Evolutionary conservation across 2,329 filamentous ascomycete species (phyloP).

Genomic region (Fusarium globosum): DNA sequence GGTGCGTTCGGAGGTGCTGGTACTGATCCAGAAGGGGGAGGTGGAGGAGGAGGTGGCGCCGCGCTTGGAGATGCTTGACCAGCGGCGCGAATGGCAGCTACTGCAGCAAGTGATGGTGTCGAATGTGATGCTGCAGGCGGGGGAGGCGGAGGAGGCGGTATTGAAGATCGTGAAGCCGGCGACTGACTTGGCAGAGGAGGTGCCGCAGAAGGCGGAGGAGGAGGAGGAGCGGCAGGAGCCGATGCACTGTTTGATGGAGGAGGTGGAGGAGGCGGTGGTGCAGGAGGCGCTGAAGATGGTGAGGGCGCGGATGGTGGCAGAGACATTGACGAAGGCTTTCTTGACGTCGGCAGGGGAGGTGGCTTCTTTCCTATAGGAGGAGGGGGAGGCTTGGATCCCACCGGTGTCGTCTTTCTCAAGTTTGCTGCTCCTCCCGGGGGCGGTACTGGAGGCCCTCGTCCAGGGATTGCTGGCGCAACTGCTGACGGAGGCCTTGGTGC

Average conservation of each 20-base stretch:
- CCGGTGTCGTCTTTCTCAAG: constrained; percentile 67
- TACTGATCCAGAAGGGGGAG: constrained; percentile 48
- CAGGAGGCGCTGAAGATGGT: constrained; percentile 48
- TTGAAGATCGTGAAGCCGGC: constrained; percentile 45
- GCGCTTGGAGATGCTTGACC: constrained; percentile 54
- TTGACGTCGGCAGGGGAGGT: constrained; percentile 69
- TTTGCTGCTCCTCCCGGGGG: constrained; percentile 59
- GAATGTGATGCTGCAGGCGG: constrained; percentile 39
- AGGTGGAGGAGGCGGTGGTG: constrained; percentile 55
- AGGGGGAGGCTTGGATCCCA: constrained; percentile 71
- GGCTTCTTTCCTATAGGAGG: constrained; percentile 83
- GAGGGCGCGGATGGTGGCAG: constrained; percentile 49
- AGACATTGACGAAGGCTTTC: constrained; percentile 64
- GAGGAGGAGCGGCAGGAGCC: constrained; percentile 55
- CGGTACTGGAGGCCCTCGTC: constrained; percentile 47
- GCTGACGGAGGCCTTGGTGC: constrained; percentile 63
- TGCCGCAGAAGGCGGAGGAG: constrained; percentile 52
- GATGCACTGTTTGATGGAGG: constrained; percentile 54
- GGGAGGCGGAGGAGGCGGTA: constrained; percentile 45
- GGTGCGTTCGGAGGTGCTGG: constrained; percentile 50
- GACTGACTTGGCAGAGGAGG: constrained; percentile 54
- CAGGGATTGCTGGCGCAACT: constrained; percentile 35
- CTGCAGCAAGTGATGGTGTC: constrained; percentile 54
- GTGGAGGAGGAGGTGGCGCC: constrained; percentile 50
- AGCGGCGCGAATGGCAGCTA: constrained; percentile 58